phyloP scores from a whole-genome alignment of 306 rosid genomes.

The Casuarina equisetifolia region DNA sequence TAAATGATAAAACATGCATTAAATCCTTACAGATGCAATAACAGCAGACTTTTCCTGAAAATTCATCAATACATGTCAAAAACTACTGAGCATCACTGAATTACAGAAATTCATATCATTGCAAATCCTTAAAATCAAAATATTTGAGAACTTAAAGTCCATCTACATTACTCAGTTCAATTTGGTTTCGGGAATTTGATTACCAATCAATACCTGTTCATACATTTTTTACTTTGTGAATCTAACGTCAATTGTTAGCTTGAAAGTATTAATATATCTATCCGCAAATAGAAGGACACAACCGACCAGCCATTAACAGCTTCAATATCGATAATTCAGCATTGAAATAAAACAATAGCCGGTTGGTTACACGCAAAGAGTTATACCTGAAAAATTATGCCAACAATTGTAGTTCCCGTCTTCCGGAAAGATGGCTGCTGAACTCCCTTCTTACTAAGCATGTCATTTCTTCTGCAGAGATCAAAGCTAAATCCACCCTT shows the following conservation, averaged over 20 bases:
- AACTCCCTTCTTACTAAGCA: constrained; percentile 76
- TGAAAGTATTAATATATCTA: background rate
- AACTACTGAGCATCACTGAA: background rate
- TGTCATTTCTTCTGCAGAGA: constrained; percentile 82
- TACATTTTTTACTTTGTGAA: constrained; percentile 3
- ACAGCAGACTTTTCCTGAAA: too few species aligned
- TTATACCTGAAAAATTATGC: constrained; percentile 71
- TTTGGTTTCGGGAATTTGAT: background rate
- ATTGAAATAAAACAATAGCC: background rate
- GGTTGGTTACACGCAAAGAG: background rate
- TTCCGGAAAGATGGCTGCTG: constrained; percentile 58
- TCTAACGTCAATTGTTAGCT: background rate
- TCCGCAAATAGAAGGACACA: background rate
- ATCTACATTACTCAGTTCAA: background rate
- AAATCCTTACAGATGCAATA: background rate
- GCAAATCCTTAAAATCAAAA: background rate
- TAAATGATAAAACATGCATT: background rate
- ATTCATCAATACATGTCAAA: too few species aligned
- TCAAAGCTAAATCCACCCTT: constrained; percentile 89
- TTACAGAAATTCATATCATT: background rate
- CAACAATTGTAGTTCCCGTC: constrained; percentile 94
- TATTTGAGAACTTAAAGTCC: background rate
- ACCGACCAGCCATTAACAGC: background rate
- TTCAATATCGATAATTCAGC: background rate
- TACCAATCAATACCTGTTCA: background rate